Base-by-base conservation (phyloP, 2,329 filamentous ascomycete genomes). In the Monosporascus sp. region DNA sequence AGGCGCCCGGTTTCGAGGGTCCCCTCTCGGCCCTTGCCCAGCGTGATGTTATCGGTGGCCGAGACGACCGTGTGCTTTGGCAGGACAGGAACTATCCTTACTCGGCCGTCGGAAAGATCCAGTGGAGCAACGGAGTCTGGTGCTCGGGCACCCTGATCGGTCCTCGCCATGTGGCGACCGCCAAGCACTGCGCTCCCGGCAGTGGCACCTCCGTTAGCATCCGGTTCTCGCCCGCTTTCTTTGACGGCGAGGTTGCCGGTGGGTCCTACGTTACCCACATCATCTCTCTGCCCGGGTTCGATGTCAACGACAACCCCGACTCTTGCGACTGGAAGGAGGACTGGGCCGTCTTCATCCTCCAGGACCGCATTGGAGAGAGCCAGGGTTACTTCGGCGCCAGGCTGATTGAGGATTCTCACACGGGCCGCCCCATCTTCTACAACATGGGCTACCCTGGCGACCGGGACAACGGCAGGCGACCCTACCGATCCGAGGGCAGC, bases 271-370 rank as follows among this genome's bases (percentile, higher is more conserved):
- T 48, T 5, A 36, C 27, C 25, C 8, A 25, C 18, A 38, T 48
- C 31, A 37, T 48, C 47, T 6, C 42, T 1, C 17, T 48, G 31
- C 1, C 25, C 18, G 36, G 22, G 18, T 50, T 39, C 36, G 18
- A 27, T 3, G 45, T 48, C 34, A 27, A 49, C 22, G 46, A 27
- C 47, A 34, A 34, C 47, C 34, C 34, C 14, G 27, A 34, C 51
- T 5, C 38, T 55, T 62, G 60, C 48, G 57, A 51, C 17, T 57
- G 36, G 48, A 57, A 58, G 52, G 53, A 53, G 7, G 61, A 64
- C 55, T 64, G 60, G 59, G 58, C 59, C 36, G 53, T 64, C 22
- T 48, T 61, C 44, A 51, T 64, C 39, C 54, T 62, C n/a, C 49
- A 54, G 39, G 45, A 57, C 24, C 57, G 60, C 48, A 48, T 62